These are phyloP conservation scores for Aspergillus egyptiacus DNA, from an alignment of 495 filamentous ascomycete genomes.

Conservation along the genomic window DNA sequence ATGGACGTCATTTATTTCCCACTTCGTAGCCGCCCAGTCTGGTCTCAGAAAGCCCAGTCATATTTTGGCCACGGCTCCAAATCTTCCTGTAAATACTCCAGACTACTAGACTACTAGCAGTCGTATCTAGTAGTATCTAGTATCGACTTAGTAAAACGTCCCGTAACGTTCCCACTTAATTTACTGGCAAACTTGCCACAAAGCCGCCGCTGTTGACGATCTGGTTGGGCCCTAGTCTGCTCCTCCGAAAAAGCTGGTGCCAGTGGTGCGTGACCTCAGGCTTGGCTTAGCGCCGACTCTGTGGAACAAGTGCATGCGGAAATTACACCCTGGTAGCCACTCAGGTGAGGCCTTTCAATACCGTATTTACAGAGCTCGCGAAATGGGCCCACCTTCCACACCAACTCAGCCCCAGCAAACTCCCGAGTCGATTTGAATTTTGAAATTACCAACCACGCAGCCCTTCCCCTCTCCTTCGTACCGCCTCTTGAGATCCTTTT, in stretches of 20 bases:
- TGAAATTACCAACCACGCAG: slow-evolving; percentile 6
- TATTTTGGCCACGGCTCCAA: no score
- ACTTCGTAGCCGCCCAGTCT: slow-evolving; percentile 16
- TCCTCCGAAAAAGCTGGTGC: no score
- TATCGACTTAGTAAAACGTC: no score
- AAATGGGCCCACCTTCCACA: slow-evolving; percentile 12
- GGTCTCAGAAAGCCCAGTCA: no score
- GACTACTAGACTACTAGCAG: no score
- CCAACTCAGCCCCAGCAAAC: slow-evolving; percentile 22
- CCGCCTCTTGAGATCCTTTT: slow-evolving; percentile 21
- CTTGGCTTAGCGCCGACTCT: slow-evolving; percentile 16
- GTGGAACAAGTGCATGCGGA: slow-evolving; percentile 12
- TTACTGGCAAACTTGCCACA: slow-evolving; percentile 25
- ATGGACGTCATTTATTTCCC: slow-evolving; percentile 17
- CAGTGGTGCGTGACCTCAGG: slow-evolving; percentile 32
- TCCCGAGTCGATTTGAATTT: no score
- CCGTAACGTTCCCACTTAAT: no score
- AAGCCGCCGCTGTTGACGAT: slow-evolving; percentile 14
- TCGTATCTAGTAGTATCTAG: no score
- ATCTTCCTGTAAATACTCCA: no score
- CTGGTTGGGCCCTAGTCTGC: slow-evolving; percentile 19
- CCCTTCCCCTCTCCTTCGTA: slow-evolving; percentile 17
- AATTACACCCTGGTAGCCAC: no score
- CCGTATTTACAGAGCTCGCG: slow-evolving; percentile 3
- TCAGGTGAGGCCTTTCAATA: no score